Percentiles rank a stretch among this genome's conserved stretches.
Conservation (phyloP, 805 yeast species). For the Starmera quercuum region DNA sequence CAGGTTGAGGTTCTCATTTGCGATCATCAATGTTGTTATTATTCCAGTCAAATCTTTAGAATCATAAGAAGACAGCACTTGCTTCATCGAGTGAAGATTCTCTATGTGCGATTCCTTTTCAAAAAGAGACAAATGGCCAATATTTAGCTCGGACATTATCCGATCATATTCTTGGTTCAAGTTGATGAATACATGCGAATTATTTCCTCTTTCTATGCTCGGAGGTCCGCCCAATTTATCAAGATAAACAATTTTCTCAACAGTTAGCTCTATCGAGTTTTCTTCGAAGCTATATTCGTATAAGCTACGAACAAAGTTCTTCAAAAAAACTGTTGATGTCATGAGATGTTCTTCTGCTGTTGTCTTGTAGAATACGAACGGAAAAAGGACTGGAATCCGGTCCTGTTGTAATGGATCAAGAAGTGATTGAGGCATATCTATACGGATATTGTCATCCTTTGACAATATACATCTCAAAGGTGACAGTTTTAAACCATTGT, state of each 20-base stretch:
- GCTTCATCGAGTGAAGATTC: constrained; percentile 62
- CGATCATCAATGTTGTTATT: constrained; percentile 77
- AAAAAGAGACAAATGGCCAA: constrained; percentile 42
- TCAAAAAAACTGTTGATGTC: constrained; percentile 33
- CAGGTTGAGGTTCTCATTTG: constrained; percentile 39
- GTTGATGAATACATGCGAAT: constrained; percentile 84
- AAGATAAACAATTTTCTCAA: constrained; percentile 77
- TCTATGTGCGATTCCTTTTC: constrained; percentile 48
- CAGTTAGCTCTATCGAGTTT: constrained; percentile 30
- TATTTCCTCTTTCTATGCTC: constrained; percentile 67
- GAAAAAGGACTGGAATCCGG: constrained; percentile 44
- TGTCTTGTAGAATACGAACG: constrained; percentile 56
- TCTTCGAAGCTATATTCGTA: constrained; percentile 12
- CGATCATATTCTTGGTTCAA: constrained; percentile 72
- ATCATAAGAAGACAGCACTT: constrained; percentile 35
- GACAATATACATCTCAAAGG: constrained; percentile 13
- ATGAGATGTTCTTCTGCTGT: constrained; percentile 33
- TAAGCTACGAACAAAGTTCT: constrained; percentile 29
- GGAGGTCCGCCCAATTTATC: constrained; percentile 91
- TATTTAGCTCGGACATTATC: constrained; percentile 53
- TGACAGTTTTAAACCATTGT: constrained; percentile 3
- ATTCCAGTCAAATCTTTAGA: constrained; percentile 68
- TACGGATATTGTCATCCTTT: not conserved
- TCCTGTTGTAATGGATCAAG: constrained; percentile 2
- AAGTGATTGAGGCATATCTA: constrained; percentile 1